A percentile compares a stretch with the other conserved stretches of the same genome.
These are phyloP conservation scores for Penicillium lagena DNA, from an alignment of 495 filamentous ascomycete species.

Conservation along the genomic window DNA sequence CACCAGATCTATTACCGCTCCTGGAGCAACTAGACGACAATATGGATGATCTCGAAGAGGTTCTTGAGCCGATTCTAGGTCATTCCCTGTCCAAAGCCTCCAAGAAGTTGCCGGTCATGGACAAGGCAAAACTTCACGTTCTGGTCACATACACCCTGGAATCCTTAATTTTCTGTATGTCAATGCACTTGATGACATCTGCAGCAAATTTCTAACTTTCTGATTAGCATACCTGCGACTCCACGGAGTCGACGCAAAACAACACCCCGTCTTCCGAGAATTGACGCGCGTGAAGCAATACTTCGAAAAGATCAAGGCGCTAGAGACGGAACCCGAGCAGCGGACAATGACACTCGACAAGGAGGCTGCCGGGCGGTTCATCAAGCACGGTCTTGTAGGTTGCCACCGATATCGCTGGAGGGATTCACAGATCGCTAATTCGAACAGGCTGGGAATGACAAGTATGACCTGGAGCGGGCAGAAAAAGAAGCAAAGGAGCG, in stretches of 20 bases:
- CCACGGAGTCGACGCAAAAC: conserved; percentile 69
- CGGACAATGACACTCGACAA: conserved; percentile 67
- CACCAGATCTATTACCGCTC: conserved; percentile 38
- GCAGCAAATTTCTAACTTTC: neutral
- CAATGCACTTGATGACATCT: neutral
- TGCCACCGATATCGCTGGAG: neutral
- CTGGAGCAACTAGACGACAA: conserved; percentile 69
- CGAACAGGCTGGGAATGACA: conserved; percentile 56
- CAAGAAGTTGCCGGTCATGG: conserved; percentile 77
- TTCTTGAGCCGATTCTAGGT: conserved; percentile 60
- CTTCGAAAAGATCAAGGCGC: conserved; percentile 80
- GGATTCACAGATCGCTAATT: conserved; percentile 2
- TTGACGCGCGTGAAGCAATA: conserved; percentile 81
- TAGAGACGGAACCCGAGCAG: conserved; percentile 47
- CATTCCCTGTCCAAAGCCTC: conserved; percentile 57
- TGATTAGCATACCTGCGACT: conserved; percentile 67
- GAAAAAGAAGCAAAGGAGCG: conserved; percentile 48
- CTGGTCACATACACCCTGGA: conserved; percentile 81
- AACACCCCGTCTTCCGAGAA: conserved; percentile 80
- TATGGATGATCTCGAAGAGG: conserved; percentile 70
- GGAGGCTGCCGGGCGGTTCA: conserved; percentile 70
- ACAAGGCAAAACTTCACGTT: conserved; percentile 89
- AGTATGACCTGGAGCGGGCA: conserved; percentile 47
- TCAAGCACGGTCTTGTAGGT: conserved; percentile 69
- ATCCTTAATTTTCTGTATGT: conserved; percentile 82